These are phyloP conservation scores for Eimeria zaria DNA, from an alignment of 169 alveolate genomes.

Conservation along the genomic window DNA sequence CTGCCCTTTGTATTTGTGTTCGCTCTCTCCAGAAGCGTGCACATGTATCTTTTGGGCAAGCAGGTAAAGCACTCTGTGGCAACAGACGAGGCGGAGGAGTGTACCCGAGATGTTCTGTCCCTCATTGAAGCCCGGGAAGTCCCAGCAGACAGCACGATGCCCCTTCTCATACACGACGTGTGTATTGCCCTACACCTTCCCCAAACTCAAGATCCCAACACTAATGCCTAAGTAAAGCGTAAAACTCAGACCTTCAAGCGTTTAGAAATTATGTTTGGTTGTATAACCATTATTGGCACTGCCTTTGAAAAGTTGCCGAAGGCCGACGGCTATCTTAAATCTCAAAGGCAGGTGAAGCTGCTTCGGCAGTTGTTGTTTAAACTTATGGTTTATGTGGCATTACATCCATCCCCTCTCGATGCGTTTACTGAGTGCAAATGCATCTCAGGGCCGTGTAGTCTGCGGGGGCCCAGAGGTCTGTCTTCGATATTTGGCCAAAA, in stretches of 20 bases:
- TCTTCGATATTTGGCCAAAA: constrained; percentile 65
- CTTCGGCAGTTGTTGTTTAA: background rate
- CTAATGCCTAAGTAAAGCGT: background rate
- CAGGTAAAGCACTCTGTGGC: constrained; percentile 66
- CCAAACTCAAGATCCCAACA: background rate
- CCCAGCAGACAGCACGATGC: constrained; percentile 73
- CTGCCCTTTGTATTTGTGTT: background rate
- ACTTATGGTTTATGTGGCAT: background rate
- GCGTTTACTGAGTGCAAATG: background rate
- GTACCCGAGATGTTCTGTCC: constrained; percentile 59
- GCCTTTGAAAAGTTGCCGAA: background rate
- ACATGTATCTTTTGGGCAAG: constrained; percentile 66
- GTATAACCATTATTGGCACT: too few species aligned
- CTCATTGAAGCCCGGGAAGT: constrained; percentile 65
- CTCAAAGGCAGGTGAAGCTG: background rate
- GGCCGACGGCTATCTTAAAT: background rate
- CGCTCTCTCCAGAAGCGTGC: constrained; percentile 50
- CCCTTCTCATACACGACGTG: constrained; percentile 61
- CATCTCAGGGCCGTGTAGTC: constrained; percentile 48
- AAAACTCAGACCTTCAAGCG: background rate
- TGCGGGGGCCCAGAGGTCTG: constrained; percentile 71
- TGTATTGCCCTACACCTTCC: background rate
- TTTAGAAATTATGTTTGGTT: background rate
- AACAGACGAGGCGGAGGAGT: constrained; percentile 67
- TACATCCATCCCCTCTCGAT: background rate